Evolutionary conservation across 2,329 filamentous ascomycete genomes (phyloP), one percentile per base, ranked within the genome.

Genomic region (Curvularia eragrostidis): DNA sequence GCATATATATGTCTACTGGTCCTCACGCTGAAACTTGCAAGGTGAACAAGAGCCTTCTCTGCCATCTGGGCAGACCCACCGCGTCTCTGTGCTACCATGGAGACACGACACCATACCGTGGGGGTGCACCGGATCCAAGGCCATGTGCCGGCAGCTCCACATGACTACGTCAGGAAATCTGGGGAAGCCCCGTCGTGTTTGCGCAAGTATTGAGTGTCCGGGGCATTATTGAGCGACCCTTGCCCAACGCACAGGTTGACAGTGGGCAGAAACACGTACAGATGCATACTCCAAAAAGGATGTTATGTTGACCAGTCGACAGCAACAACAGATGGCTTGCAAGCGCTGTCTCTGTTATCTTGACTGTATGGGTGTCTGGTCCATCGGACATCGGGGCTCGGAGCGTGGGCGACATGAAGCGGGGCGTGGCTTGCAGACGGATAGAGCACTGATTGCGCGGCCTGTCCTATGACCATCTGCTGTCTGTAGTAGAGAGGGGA

Each of bases 1-100:
- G 87, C 87, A 24, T 89, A 89, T 69, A 77, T 83, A 24, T 85
- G 80, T 57, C 76, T 89, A 66, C 78, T 89, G 60, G 83, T 83
- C 28, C 77, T 89, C 68, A 88, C 85, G 3, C 64, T 88, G 67
- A 80, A 79, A 60, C 74, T 87, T 26, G 65, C 68, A 13, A 58
- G 15, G 23, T 54, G 39, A 39, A 23, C 8, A 21, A 4, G 28
- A n/a, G 32, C 9, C 10, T 26, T 26, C 10, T 23, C 12, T 42
- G 15, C 19, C 15, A 2, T 42, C 23, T 8, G 19, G 7, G 23
- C 19, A 42, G 12, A 34, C 32, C 32, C 10, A 43, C 43, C 9
- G 43, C 6, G n/a, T 28, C 26, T 30, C 43, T 30, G 43, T 30
- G n/a, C 43, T 48, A 19, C 30, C 5, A 12, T 21, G 23, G 32